phyloP scores from a whole-genome alignment of 495 filamentous ascomycete species.

The Aspergillus incahuasiensis region DNA sequence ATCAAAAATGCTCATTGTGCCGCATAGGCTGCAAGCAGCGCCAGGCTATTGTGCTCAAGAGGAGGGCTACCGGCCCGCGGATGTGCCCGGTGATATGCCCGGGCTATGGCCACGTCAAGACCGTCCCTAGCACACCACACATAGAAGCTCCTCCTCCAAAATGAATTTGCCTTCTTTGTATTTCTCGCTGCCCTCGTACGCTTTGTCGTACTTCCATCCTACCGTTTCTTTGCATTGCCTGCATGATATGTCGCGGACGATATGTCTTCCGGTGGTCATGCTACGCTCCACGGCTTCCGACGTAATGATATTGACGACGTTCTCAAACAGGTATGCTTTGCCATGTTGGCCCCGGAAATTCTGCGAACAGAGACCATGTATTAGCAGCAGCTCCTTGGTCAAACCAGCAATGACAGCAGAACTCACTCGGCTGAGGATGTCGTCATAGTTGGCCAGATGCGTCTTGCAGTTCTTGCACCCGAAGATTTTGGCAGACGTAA shows the following conservation, averaged over 20 bases:
- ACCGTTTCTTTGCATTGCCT: slow-evolving; percentile 85
- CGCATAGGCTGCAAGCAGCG: slow-evolving; percentile 12
- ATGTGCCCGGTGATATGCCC: not conserved
- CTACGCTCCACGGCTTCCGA: slow-evolving; percentile 83
- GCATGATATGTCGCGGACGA: slow-evolving; percentile 90
- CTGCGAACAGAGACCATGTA: slow-evolving; percentile 40
- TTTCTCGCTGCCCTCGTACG: slow-evolving; percentile 85
- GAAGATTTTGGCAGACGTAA: slow-evolving; percentile 84
- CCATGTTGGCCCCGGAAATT: slow-evolving; percentile 98
- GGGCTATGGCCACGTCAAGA: not conserved
- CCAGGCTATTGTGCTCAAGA: slow-evolving; percentile 1
- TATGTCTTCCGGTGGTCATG: slow-evolving; percentile 97
- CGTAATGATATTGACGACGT: slow-evolving; percentile 80
- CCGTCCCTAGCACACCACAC: slow-evolving; percentile 57
- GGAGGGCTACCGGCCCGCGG: not conserved
- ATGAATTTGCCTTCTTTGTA: slow-evolving; percentile 99
- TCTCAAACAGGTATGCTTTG: slow-evolving; percentile 95
- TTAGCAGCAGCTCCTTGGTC: slow-evolving; percentile 10
- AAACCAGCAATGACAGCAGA: slow-evolving; percentile 7
- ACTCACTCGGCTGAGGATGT: slow-evolving; percentile 88
- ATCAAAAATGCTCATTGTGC: slow-evolving; percentile 19
- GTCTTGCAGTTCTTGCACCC: slow-evolving; percentile 96
- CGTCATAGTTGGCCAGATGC: slow-evolving; percentile 89
- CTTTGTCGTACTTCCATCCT: slow-evolving; percentile 99
- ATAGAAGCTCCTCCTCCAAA: slow-evolving; percentile 87